Evolutionary conservation across 257 asterid genomes (phyloP), one percentile per base, ranked within the genome.

Genomic region (Solanum tacnaense): DNA sequence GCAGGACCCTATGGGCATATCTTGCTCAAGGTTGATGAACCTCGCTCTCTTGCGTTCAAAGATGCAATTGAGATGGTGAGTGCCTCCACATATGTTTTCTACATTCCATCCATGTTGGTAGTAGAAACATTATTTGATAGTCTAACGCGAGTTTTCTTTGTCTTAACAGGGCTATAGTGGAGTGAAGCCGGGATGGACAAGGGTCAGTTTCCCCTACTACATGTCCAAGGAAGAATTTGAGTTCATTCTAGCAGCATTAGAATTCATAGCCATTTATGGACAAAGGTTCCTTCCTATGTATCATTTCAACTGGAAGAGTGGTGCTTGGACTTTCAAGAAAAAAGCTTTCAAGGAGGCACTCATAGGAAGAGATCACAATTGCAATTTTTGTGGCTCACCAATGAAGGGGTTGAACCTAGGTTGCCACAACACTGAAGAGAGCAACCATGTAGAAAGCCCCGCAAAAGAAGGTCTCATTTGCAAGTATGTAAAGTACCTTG

Each of bases 101-200:
- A n/a, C n/a, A 44, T 9, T 25, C 25, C 27, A 44, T 39, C 84
- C 13, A 20, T 31, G n/a, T 73, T 34, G 78, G 1, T 20, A 34
- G 81, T 73, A 2, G 9, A 75, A 35, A 36, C 7, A 75, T 11
- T 75, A 38, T 38, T 38, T 23, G 83, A 38, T 38, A 75, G 83
- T 75, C 58, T 75, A 18, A 75, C 13, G 4, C 16, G 21, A 38
- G 52, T 75, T 75, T 4, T 75, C 56, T 41, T 7, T 15, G 35
- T 38, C 35, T 79, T 21, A 20, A 49, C 92, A 94, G 98, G 95
- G 98, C n/a, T 94, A 93, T 71, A 65, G 23, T 8, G 98, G 98
- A 78, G 87, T 91, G 44, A 95, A 94, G 92, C 96, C 95, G 0
- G 98, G 98, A 85, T 95, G 98, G 98, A 92, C 98, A 73, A 91